Evolutionary conservation across 306 rosid genomes (phyloP).

Genomic region (Pterocarpus santalinus): DNA sequence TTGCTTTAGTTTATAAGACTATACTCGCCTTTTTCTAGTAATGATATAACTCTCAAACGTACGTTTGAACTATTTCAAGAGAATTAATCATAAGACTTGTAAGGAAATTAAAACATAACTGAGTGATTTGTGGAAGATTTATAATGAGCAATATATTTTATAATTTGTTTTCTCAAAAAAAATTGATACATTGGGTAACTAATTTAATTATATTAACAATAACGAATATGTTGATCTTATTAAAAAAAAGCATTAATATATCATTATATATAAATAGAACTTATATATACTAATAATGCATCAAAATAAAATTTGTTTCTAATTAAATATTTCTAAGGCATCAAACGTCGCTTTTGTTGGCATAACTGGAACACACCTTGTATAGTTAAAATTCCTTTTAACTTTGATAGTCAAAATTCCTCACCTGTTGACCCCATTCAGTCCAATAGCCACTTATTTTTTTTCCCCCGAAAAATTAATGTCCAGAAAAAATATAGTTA

Average conservation of each 20-base stretch:
- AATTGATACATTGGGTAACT: too few relatives aligned
- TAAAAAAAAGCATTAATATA: too few relatives aligned
- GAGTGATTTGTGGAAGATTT: too few relatives aligned
- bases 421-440: background rate
- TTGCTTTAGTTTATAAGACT: background rate
- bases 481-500: background rate
- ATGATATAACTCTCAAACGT: background rate
- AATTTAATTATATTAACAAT: too few relatives aligned
- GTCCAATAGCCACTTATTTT: background rate
- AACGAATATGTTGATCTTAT: too few relatives aligned
- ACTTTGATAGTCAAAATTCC: background rate
- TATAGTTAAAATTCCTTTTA: background rate
- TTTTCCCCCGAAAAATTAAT: background rate
- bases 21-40: conserved; percentile 3
- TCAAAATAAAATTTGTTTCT: too few relatives aligned
- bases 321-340: too few relatives aligned
- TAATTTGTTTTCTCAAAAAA: too few relatives aligned
- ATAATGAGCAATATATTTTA: too few relatives aligned
- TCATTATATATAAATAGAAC: too few relatives aligned
- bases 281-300: too few relatives aligned
- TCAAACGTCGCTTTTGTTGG: background rate
- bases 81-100: background rate
- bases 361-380: background rate
- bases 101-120: too few relatives aligned
- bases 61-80: background rate